phyloP scores from a whole-genome alignment of 768 basidiomycete species.

The Auricularia sp. region DNA sequence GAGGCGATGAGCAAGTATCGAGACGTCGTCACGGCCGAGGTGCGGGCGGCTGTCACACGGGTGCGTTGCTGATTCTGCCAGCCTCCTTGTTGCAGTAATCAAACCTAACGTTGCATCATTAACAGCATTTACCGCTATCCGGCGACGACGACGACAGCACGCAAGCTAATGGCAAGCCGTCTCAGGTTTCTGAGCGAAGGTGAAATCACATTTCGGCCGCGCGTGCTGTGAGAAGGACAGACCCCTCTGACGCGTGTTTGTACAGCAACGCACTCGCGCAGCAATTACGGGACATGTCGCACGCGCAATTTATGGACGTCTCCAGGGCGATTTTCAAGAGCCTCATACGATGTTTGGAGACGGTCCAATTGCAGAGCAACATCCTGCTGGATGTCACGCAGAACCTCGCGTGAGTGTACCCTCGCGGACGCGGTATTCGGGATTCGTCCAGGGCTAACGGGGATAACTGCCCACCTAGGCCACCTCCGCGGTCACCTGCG shows the following conservation, averaged over 20 bases:
- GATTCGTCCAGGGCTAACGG: not conserved
- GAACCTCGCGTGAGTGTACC: conserved; percentile 19
- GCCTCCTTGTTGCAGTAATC: not conserved
- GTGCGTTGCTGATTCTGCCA: conserved; percentile 31
- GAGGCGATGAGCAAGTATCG: conserved; percentile 63
- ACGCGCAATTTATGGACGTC: conserved; percentile 55
- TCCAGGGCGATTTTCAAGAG: conserved; percentile 49
- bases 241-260: conserved; percentile 1
- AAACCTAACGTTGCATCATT: not conserved
- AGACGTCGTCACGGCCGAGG: conserved; percentile 51
- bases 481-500: not conserved
- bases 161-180: conserved; percentile 14
- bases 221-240: not conserved
- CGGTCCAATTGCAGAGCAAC: conserved; percentile 49
- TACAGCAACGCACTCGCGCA: conserved; percentile 38
- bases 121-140: conserved; percentile 50
- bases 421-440: conserved; percentile 1
- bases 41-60: conserved; percentile 45
- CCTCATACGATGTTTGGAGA: conserved; percentile 56
- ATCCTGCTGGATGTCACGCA: conserved; percentile 53
- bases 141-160: conserved; percentile 36
- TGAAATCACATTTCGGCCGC: not conserved
- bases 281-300: conserved; percentile 55
- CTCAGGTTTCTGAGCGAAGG: conserved; percentile 14
- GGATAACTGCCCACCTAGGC: not conserved